Base-by-base conservation (phyloP, 2,329 filamentous ascomycete genomes). In the Pseudopithomyces chartarum region DNA sequence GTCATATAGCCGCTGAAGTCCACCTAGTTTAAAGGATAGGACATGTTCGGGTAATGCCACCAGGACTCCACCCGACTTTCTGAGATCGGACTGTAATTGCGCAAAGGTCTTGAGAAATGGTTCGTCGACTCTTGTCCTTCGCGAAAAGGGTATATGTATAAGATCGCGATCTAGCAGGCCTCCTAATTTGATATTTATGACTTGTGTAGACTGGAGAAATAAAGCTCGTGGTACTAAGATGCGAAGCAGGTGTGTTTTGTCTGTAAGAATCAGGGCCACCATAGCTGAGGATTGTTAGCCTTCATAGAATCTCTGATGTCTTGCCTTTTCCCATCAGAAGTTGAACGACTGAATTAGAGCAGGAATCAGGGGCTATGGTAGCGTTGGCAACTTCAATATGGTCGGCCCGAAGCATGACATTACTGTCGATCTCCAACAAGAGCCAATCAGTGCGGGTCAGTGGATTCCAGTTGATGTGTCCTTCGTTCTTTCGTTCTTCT, bases 11-110 rank as follows among this genome's bases (percentile, higher is more conserved):
- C 80, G 79, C 60, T 90, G 85, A 0, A 85, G 65, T 0, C 85
- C 85, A 56, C 85, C 86, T 1, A 90, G 76, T 62, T 83, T 84
- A 68, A 88, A 89, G 0, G 87, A 90, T 6, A 90, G 73, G 0
- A 87, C 76, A 57, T 90, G 85, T 52, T 90, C 87, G 20, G 87
- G 88, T 1, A 87, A 79, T 0, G 81, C 79, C 0, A 90, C 70
- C 20, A 90, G 78, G 0, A 90, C 71, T 0, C 87, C 87, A 0
- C 75, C 74, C 0, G 64, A 64, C 1, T 70, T 64, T 19, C 76
- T 70, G 17, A 83, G 77, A 0, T 81, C 70, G 1, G 68, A 61
- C 11, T 83, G 81, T 0, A 83, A 68, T 0, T 70, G 34, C 1
- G 54, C 62, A 51, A 79, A 81, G 4, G 62, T 57, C 20, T 44